These are phyloP conservation scores for Rhytidiadelphus loreus DNA, from an alignment of 225 moss, liverwort and hornwort genomes.

Conservation along the genomic window DNA sequence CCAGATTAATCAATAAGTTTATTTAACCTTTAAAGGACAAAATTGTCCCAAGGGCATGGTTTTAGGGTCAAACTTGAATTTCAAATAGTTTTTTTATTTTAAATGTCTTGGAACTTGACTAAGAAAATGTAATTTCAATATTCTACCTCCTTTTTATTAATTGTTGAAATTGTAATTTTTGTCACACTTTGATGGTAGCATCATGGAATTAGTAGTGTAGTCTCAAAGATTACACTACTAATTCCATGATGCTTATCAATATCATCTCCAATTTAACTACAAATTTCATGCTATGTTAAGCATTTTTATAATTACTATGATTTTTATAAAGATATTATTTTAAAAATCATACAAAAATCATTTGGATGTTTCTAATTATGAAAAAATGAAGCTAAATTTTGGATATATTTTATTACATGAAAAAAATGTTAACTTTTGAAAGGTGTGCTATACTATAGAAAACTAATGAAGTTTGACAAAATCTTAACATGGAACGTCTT, in stretches of 20 bases:
- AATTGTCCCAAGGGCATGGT: rapidly evolving
- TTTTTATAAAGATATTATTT: rapidly evolving
- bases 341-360: neutral
- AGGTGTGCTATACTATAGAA: rapidly evolving
- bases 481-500: rapidly evolving
- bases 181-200: neutral
- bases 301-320: neutral
- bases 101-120: neutral
- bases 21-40: neutral
- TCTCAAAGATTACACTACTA: rapidly evolving
- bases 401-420: neutral
- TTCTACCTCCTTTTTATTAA: neutral
- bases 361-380: neutral
- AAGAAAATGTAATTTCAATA: too few species aligned
- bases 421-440: neutral
- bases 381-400: neutral
- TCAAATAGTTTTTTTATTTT: neutral
- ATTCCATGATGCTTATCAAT: neutral
- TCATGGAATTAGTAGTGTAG: neutral
- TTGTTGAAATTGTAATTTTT: neutral
- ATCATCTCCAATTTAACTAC: neutral
- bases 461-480: neutral
- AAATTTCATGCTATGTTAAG: neutral
- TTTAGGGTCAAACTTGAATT: neutral
- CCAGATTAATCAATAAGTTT: neutral